These are phyloP conservation scores for Psilocybe cubensis DNA, from an alignment of 768 basidiomycete species.

Conservation along the genomic window DNA sequence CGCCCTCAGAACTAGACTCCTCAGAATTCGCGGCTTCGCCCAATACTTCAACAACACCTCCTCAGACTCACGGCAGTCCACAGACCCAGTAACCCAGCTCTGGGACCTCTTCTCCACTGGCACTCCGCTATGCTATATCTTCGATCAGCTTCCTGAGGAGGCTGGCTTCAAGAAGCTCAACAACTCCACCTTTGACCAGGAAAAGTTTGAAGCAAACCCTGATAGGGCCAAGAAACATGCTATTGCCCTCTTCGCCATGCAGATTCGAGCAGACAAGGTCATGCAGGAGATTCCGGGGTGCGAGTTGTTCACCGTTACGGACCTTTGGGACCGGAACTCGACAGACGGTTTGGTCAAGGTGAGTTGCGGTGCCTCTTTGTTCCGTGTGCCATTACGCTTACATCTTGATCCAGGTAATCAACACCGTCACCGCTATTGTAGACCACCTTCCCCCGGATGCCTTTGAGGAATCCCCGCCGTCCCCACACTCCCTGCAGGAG, in stretches of 20 bases:
- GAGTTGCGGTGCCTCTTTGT: constrained; percentile 22
- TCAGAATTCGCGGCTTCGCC: constrained; percentile 76
- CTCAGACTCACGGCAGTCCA: constrained; percentile 70
- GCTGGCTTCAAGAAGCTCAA: constrained; percentile 61
- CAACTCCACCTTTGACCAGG: constrained; percentile 69
- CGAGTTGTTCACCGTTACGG: constrained; percentile 88
- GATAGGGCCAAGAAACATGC: constrained; percentile 90
- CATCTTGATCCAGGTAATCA: constrained; percentile 65
- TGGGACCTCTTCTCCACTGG: constrained; percentile 95
- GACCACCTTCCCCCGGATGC: constrained; percentile 70
- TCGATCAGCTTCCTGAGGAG: constrained; percentile 82
- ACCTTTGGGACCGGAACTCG: constrained; percentile 88
- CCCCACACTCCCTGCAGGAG: constrained; percentile 56
- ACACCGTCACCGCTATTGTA: constrained; percentile 86
- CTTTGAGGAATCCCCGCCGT: constrained; percentile 65
- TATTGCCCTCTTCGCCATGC: constrained; percentile 91
- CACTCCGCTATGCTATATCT: constrained; percentile 93
- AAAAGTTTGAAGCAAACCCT: constrained; percentile 66
- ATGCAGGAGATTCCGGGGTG: constrained; percentile 65
- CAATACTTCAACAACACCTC: constrained; percentile 69
- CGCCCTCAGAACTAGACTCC: constrained; percentile 71
- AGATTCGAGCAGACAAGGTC: constrained; percentile 69
- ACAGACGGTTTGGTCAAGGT: constrained; percentile 97
- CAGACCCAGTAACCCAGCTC: constrained; percentile 92
- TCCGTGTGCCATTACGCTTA: constrained; percentile 11